Conservation (phyloP, 192 early-diverging fungal species). For the Backusella circina region DNA sequence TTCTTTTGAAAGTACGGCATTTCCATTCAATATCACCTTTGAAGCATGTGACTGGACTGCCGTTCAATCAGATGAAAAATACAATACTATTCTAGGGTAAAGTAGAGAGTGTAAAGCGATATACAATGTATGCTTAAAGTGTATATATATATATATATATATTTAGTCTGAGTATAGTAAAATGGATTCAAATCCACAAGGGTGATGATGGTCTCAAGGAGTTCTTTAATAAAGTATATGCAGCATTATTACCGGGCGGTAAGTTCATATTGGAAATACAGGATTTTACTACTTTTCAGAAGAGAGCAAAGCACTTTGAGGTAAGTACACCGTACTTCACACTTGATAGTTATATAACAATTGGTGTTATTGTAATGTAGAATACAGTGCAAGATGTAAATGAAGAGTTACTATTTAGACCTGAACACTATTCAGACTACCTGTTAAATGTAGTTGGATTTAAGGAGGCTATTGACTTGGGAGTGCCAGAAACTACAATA, state of each 20-base stretch:
- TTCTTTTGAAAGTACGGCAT: conserved; percentile 19
- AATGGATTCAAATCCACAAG: conserved; percentile 80
- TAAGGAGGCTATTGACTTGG: neutral
- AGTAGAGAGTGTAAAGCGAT: neutral
- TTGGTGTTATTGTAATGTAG: too few species aligned
- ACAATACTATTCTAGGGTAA: conserved; percentile 66
- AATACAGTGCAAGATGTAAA: neutral
- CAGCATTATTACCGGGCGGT: conserved; percentile 53
- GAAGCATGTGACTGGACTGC: conserved; percentile 57
- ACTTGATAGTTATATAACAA: neutral
- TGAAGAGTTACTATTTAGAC: neutral
- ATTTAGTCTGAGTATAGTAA: conserved; percentile 60
- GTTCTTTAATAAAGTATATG: conserved; percentile 67
- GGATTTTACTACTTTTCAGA: conserved; percentile 47
- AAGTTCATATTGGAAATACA: conserved; percentile 73
- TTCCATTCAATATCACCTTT: conserved; percentile 64
- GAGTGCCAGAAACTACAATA: conserved; percentile 6
- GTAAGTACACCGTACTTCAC: neutral
- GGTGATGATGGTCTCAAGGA: conserved; percentile 64
- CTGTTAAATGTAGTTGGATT: neutral
- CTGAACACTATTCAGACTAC: neutral
- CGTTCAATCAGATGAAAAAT: conserved; percentile 33
- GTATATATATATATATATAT: neutral
- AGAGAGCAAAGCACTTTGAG: conserved; percentile 39
- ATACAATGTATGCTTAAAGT: neutral